A percentile compares a stretch with the other conserved stretches of the same genome.
These are phyloP conservation scores for Diplodia intermedia DNA, from an alignment of 2,329 filamentous ascomycete genomes.

Conservation along the genomic window DNA sequence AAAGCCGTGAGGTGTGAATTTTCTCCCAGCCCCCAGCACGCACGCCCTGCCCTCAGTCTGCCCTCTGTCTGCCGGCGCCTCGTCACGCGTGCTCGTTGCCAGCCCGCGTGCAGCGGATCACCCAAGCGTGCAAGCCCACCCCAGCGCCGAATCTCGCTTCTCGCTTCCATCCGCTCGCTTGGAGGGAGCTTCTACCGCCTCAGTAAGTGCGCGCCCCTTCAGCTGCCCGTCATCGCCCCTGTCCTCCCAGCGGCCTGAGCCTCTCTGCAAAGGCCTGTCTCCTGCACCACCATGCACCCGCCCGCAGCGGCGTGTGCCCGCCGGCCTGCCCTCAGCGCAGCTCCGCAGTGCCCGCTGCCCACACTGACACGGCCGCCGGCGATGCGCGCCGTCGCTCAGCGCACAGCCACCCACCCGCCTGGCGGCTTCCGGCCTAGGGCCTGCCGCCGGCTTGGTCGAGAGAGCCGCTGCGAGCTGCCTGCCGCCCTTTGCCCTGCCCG, in stretches of 20 bases:
- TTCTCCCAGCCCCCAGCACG: constrained; percentile 23
- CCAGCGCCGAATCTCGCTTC: constrained; percentile 5
- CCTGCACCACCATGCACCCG: constrained; percentile 7
- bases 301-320: constrained; percentile 13
- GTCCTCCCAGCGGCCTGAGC: constrained; percentile 10
- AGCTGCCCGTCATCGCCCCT: constrained; percentile 30
- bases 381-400: constrained; percentile 21
- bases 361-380: background rate
- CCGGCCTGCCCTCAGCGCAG: background rate
- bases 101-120: constrained; percentile 21
- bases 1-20: constrained; percentile 27
- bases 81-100: too few species aligned
- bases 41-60: background rate
- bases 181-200: constrained; percentile 14
- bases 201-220: constrained; percentile 22
- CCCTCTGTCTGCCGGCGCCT: constrained; percentile 2
- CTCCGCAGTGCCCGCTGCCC: background rate
- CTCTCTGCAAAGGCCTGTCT: constrained; percentile 8
- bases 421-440: constrained; percentile 19
- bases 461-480: constrained; percentile 6
- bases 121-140: constrained; percentile 7
- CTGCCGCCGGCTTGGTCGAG: constrained; percentile 4
- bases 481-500: constrained; percentile 6
- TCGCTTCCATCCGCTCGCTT: constrained; percentile 21
- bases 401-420: constrained; percentile 26